Evolutionary conservation across 306 rosid genomes (phyloP).

Genomic region (Trifolium repens): DNA sequence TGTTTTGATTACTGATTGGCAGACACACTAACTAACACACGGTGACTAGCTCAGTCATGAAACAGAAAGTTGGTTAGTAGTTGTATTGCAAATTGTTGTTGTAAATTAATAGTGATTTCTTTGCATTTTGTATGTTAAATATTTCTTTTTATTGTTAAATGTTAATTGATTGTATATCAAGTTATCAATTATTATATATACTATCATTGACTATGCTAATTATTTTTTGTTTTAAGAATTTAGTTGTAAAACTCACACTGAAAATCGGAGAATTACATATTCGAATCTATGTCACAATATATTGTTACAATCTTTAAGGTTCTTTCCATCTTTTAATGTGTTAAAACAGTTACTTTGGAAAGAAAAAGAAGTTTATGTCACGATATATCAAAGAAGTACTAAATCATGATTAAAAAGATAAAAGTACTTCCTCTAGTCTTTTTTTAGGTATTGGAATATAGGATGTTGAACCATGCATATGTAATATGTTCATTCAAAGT

Average conservation of each 20-base stretch:
- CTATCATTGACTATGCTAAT: too few species aligned
- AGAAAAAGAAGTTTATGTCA: too few species aligned
- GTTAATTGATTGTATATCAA: too few species aligned
- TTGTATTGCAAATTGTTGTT: slow-evolving; percentile 13
- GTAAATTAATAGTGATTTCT: not conserved
- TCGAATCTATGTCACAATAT: too few species aligned
- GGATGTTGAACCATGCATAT: not conserved
- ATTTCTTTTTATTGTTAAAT: not conserved
- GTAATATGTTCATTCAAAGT: not conserved
- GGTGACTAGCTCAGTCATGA: not conserved
- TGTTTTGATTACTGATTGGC: not conserved
- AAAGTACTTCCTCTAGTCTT: too few species aligned
- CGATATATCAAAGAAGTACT: not conserved
- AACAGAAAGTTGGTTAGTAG: slow-evolving; percentile 7
- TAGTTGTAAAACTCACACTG: too few species aligned
- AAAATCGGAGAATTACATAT: too few species aligned
- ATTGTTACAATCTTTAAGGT: too few species aligned
- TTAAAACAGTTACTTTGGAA: too few species aligned
- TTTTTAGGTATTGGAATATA: not conserved
- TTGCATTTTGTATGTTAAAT: not conserved
- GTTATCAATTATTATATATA: too few species aligned
- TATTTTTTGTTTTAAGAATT: too few species aligned
- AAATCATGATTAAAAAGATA: not conserved
- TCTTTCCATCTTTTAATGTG: too few species aligned
- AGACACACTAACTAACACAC: not conserved